Evolutionary conservation across 2,329 filamentous ascomycete species (phyloP).

Genomic region (Penicillium sp.): DNA sequence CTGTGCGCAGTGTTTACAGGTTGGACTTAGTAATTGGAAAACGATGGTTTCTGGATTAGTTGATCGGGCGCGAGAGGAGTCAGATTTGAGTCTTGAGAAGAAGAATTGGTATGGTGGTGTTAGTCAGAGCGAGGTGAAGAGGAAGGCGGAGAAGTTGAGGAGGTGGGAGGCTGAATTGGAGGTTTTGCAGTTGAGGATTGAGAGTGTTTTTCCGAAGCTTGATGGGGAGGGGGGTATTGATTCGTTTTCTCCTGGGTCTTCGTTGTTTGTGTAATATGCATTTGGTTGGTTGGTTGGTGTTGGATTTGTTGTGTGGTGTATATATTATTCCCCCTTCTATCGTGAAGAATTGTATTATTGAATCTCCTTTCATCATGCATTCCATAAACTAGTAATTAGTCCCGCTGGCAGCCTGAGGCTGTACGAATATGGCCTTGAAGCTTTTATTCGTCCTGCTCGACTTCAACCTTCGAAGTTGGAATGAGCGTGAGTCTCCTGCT

Average conservation of each 20-base stretch:
- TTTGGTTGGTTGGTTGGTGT: not conserved
- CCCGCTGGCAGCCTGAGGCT: no score
- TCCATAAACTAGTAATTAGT: no score
- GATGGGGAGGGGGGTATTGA: slow-evolving; percentile 30
- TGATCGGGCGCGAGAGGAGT: slow-evolving; percentile 42
- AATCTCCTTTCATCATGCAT: no score
- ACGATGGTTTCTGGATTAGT: slow-evolving; percentile 74
- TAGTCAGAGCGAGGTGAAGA: slow-evolving; percentile 29
- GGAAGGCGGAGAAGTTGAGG: slow-evolving; percentile 36
- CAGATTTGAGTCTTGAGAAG: slow-evolving; percentile 37
- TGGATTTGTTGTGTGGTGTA: not conserved
- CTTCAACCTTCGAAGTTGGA: no score
- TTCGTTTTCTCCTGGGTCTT: not conserved
- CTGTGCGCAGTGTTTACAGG: slow-evolving; percentile 76
- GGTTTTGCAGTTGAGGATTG: slow-evolving; percentile 42
- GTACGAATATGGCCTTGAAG: no score
- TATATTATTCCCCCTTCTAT: no score
- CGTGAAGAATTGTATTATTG: no score
- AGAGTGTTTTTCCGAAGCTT: slow-evolving; percentile 33
- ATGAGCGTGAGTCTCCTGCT: no score
- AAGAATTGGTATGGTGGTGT: slow-evolving; percentile 40
- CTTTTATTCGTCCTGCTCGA: no score
- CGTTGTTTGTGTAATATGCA: not conserved
- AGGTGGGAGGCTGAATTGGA: slow-evolving; percentile 47
- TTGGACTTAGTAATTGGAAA: slow-evolving; percentile 80